These are phyloP conservation scores for Chaetomiaceae sp. DNA, from an alignment of 2,329 filamentous ascomycete genomes.

Conservation along the genomic window DNA sequence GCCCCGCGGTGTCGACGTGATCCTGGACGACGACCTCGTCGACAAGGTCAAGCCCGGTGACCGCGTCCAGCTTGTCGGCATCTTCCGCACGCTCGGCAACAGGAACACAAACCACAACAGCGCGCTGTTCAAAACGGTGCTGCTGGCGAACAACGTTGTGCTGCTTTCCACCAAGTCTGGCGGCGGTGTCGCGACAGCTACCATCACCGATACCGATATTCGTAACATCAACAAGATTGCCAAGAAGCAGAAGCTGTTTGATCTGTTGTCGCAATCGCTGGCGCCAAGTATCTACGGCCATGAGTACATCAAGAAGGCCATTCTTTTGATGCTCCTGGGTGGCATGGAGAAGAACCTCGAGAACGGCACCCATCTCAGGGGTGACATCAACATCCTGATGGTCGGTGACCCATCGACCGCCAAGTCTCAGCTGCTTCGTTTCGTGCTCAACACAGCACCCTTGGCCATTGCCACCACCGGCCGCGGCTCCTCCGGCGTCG, in stretches of 20 bases:
- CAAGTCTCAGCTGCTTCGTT: slow-evolving; percentile 95
- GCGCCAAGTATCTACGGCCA: slow-evolving; percentile 97
- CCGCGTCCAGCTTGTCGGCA: slow-evolving; percentile 92
- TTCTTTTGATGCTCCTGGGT: slow-evolving; percentile 87
- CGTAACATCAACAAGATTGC: slow-evolving; percentile 97
- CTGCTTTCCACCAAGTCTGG: slow-evolving; percentile 93
- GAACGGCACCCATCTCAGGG: slow-evolving; percentile 94
- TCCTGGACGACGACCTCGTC: slow-evolving; percentile 93
- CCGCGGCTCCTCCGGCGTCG: slow-evolving; percentile 92
- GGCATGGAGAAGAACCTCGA: slow-evolving; percentile 98
- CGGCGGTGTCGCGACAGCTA: slow-evolving; percentile 83
- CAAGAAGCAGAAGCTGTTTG: slow-evolving; percentile 90
- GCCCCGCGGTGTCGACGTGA: slow-evolving; percentile 90
- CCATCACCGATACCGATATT: slow-evolving; percentile 93
- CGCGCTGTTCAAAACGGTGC: slow-evolving; percentile 87
- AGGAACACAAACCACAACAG: slow-evolving; percentile 86
- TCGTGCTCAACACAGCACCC: slow-evolving; percentile 94
- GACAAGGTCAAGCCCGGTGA: slow-evolving; percentile 94
- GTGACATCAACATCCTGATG: slow-evolving; percentile 99
- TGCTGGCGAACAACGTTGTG: slow-evolving; percentile 92
- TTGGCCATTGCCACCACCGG: slow-evolving; percentile 95
- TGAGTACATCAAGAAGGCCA: slow-evolving; percentile 96
- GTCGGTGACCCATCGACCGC: slow-evolving; percentile 97
- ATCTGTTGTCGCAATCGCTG: slow-evolving; percentile 85
- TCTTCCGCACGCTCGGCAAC: slow-evolving; percentile 90